Evolutionary conservation across 163 green algal species (phyloP).

Genomic region (Botryococcus braunii): DNA sequence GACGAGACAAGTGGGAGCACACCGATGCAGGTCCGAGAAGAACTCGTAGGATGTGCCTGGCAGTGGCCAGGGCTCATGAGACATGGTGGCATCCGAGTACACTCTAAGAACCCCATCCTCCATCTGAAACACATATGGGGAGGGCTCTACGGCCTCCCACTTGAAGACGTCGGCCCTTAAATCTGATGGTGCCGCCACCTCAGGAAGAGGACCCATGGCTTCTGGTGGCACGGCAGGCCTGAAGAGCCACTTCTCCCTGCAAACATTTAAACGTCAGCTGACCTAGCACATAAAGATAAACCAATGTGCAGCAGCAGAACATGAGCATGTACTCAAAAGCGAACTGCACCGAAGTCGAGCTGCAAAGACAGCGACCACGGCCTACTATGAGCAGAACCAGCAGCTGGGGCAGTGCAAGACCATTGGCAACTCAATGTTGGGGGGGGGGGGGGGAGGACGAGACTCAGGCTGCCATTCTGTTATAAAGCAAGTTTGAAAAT

Average conservation of each 20-base stretch:
- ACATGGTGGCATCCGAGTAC: slow-evolving; percentile 23
- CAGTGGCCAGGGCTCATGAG: slow-evolving; percentile 24
- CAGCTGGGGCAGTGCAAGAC: too few species aligned
- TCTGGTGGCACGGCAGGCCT: slow-evolving; percentile 22
- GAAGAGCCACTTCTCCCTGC: slow-evolving; percentile 65
- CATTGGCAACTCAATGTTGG: too few species aligned
- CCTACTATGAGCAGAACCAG: too few species aligned
- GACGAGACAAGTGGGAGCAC: not conserved
- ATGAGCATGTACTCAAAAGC: not conserved
- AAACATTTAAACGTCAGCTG: not conserved
- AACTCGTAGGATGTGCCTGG: slow-evolving; percentile 70
- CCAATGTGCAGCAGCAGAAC: not conserved
- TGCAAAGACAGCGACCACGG: too few species aligned
- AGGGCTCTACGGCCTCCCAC: slow-evolving; percentile 39
- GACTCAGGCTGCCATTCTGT: too few species aligned
- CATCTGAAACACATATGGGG: slow-evolving; percentile 59
- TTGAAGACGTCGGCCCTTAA: slow-evolving; percentile 42
- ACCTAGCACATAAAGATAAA: not conserved
- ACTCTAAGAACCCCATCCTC: slow-evolving; percentile 81
- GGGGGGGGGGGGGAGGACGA: too few species aligned
- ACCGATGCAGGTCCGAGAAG: slow-evolving; percentile 78
- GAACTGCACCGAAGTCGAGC: not conserved
- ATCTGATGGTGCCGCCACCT: slow-evolving; percentile 53
- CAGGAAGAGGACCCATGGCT: slow-evolving; percentile 35
- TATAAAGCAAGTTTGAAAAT: too few species aligned